Conservation (phyloP, 805 yeast genomes). For the Clavispora santaluciae region DNA sequence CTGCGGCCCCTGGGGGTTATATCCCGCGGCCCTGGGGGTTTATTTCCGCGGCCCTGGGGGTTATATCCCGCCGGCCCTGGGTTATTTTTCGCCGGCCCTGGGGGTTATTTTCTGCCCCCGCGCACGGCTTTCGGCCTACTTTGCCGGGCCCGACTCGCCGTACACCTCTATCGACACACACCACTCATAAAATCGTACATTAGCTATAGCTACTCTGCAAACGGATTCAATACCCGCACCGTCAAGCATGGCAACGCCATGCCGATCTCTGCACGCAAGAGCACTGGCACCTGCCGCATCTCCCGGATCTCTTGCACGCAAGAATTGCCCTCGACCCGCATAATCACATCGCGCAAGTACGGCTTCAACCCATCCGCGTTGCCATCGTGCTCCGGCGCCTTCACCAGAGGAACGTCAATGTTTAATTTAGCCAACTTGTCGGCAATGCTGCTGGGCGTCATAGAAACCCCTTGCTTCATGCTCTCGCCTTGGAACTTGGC, state of each 20-base stretch:
- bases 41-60: no score
- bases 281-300: constrained; percentile 72
- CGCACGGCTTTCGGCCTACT: no score
- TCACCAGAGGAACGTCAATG: constrained; percentile 44
- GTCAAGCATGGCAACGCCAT: constrained; percentile 95
- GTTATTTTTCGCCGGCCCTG: no score
- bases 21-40: no score
- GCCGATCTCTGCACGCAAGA: constrained; percentile 87
- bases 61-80: no score
- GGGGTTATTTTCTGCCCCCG: no score
- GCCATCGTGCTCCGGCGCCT: constrained; percentile 16
- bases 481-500: constrained; percentile 51
- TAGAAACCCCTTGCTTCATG: constrained; percentile 22
- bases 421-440: constrained; percentile 48
- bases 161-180: no score
- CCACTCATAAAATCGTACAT: not conserved
- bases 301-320: constrained; percentile 79
- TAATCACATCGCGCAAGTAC: constrained; percentile 52
- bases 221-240: constrained; percentile 88
- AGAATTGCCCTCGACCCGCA: constrained; percentile 55
- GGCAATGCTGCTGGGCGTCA: constrained; percentile 39
- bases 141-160: no score
- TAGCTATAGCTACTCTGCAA: constrained; percentile 29
- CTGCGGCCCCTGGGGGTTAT: no score
- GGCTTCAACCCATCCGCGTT: constrained; percentile 43